phyloP scores from a whole-genome alignment of 1,284 basidiomycete species.

The Hymenochaete sp. region DNA sequence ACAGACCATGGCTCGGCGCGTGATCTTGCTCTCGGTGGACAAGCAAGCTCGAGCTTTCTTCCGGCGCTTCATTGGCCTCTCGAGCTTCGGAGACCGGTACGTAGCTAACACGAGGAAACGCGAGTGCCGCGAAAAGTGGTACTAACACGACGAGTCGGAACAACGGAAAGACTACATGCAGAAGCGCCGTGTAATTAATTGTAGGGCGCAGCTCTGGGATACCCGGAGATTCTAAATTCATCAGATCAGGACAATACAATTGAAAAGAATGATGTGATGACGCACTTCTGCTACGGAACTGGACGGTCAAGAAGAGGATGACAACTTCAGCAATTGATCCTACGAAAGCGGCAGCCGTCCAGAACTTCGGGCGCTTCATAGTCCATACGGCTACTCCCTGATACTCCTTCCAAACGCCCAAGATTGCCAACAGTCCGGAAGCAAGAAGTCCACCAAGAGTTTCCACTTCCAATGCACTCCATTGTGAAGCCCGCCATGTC shows the following conservation, averaged over 20 bases:
- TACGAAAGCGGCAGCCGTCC: slow-evolving; percentile 41
- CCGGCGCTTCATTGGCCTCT: slow-evolving; percentile 30
- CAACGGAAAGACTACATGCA: slow-evolving; percentile 55
- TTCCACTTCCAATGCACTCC: slow-evolving; percentile 61
- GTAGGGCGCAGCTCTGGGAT: slow-evolving; percentile 26
- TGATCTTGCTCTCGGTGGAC: slow-evolving; percentile 32
- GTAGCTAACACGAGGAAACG: slow-evolving; percentile 54
- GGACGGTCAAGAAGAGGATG: slow-evolving; percentile 40
- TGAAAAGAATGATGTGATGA: slow-evolving; percentile 10
- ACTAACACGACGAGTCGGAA: slow-evolving; percentile 57
- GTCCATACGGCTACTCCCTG: slow-evolving; percentile 65
- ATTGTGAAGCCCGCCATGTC: slow-evolving; percentile 24
- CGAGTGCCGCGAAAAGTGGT: slow-evolving; percentile 47
- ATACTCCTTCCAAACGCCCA: slow-evolving; percentile 70
- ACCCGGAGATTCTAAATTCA: slow-evolving; percentile 11
- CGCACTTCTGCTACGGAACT: slow-evolving; percentile 37
- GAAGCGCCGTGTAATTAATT: slow-evolving; percentile 34
- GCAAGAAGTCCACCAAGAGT: slow-evolving; percentile 58
- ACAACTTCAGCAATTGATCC: slow-evolving; percentile 53
- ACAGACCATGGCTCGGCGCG: slow-evolving; percentile 38
- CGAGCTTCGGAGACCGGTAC: slow-evolving; percentile 30
- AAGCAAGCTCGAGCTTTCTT: slow-evolving; percentile 44
- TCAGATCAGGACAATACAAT: background rate
- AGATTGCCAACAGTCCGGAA: slow-evolving; percentile 57
- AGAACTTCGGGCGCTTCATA: slow-evolving; percentile 45